Conservation (phyloP, 768 basidiomycete genomes). For the Rhodotorula diobovata region DNA sequence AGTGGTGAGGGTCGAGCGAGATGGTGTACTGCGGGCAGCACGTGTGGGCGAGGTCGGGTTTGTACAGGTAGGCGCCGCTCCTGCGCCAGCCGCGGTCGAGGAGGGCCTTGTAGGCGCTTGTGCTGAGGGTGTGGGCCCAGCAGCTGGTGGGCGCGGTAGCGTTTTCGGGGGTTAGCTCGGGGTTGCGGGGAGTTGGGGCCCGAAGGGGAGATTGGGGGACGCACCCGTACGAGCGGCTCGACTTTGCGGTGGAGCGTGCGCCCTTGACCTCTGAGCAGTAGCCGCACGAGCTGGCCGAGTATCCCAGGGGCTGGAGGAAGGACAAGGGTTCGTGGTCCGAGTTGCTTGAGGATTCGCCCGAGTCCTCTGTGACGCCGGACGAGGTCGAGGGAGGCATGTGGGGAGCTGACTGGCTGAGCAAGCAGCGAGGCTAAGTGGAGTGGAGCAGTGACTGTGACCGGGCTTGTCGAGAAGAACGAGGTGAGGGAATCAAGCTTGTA, state of each 20-base stretch:
- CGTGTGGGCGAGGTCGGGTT: slow-evolving; percentile 70
- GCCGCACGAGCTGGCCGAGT: slow-evolving; percentile 19
- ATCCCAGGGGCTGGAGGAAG: slow-evolving; percentile 31
- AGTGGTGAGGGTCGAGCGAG: slow-evolving; percentile 64
- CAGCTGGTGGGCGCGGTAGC: slow-evolving; percentile 2
- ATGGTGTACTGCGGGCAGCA: slow-evolving; percentile 97
- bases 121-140: slow-evolving; percentile 31
- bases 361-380: background rate
- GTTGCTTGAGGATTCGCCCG: background rate
- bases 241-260: slow-evolving; percentile 4
- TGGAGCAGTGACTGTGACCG: background rate
- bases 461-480: no score
- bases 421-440: background rate
- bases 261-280: slow-evolving; percentile 33
- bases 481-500: no score
- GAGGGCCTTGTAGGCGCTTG: slow-evolving; percentile 47
- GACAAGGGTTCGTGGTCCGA: slow-evolving; percentile 6
- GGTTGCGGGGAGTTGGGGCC: background rate
- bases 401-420: background rate
- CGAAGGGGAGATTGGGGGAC: background rate
- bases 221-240: slow-evolving; percentile 31
- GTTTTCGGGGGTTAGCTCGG: background rate
- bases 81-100: slow-evolving; percentile 50
- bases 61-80: slow-evolving; percentile 65
- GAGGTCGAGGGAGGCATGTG: background rate